Base-by-base conservation (phyloP, 2,329 filamentous ascomycete genomes). In the Fusarium pseudograminearum region DNA sequence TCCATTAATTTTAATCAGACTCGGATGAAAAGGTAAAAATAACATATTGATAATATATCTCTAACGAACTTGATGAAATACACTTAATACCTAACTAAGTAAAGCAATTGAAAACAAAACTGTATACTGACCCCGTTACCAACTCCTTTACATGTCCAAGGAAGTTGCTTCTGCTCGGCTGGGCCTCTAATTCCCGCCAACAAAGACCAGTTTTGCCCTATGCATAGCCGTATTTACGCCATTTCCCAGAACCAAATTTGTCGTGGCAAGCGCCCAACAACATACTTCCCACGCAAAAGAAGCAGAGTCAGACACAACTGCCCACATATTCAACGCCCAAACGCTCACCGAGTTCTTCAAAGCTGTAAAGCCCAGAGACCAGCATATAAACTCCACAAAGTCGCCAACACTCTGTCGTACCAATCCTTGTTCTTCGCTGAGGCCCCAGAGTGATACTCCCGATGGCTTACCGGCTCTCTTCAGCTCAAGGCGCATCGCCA, bases 401-500 rank as follows among this genome's bases (percentile, higher is more conserved):
- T 16, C 24, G 18, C 34, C 24, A 24, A 57, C 18, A 36, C 62
- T 42, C 18, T 36, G 34, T 31, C 14, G 20, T 7, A 34, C 34
- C 9, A 58, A 20, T 11, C 51, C 22, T 42, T 73, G 30, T 11
- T 33, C 15, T 30, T 44, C 42, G 34, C 69, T 66, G 15, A 72
- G 28, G 22, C 53, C 42, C 24, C 47, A 34, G 12, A 64, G 26
- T 3, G 60, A 46, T 45, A 56, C 28, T 52, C 53, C 63, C 28
- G 58, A 59, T 5, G 36, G 18, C 14, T 57, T 58, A 15, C 58
- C 57, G 20, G 50, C 54, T 16, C 67, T 36, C 24, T 45, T 54
- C 20, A 79, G 51, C 65, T 79, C 67, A 33, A 78, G 73, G n/a
- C 47, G 57, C 57, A 74, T 68, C n/a, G 78, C 78, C 36, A 73